Evolutionary conservation across 345 rosid genomes (phyloP).

Genomic region (Jatropha curcas): DNA sequence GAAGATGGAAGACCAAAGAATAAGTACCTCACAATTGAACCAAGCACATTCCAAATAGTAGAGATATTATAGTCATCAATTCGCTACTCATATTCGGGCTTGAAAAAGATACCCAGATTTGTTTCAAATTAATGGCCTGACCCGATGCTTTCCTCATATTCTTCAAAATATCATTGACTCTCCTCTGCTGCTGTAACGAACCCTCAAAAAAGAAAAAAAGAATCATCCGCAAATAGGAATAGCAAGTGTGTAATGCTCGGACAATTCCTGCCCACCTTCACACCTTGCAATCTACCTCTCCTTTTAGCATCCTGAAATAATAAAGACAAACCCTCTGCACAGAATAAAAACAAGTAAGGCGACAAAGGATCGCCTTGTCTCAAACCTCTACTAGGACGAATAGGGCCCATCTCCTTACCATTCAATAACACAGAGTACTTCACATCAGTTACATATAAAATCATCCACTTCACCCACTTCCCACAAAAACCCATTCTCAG

Average conservation of each 20-base stretch:
- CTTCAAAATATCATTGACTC: not conserved
- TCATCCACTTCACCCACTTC: too few relatives aligned
- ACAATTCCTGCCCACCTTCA: not conserved
- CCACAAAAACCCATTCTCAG: too few relatives aligned
- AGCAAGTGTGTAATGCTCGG: not conserved
- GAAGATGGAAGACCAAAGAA: slow-evolving; percentile 1
- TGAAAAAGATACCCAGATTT: not conserved
- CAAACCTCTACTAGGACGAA: too few relatives aligned
- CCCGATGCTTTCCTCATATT: not conserved
- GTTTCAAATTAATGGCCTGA: not conserved
- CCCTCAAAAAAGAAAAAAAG: not conserved
- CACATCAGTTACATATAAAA: too few relatives aligned
- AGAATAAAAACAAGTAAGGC: too few relatives aligned
- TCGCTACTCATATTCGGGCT: not conserved
- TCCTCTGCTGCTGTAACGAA: not conserved
- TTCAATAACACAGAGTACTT: too few relatives aligned
- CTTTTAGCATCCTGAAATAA: not conserved
- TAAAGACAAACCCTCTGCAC: too few relatives aligned
- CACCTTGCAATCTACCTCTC: not conserved
- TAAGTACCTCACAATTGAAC: not conserved
- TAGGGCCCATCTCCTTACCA: too few relatives aligned
- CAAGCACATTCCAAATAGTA: not conserved
- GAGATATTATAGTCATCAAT: not conserved
- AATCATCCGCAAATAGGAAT: slow-evolving; percentile 1
- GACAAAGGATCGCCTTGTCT: too few relatives aligned